Evolutionary conservation across 2,329 filamentous ascomycete species (phyloP), one percentile per base, ranked within the genome.

Genomic region (Pseudogymnoascus destructans): DNA sequence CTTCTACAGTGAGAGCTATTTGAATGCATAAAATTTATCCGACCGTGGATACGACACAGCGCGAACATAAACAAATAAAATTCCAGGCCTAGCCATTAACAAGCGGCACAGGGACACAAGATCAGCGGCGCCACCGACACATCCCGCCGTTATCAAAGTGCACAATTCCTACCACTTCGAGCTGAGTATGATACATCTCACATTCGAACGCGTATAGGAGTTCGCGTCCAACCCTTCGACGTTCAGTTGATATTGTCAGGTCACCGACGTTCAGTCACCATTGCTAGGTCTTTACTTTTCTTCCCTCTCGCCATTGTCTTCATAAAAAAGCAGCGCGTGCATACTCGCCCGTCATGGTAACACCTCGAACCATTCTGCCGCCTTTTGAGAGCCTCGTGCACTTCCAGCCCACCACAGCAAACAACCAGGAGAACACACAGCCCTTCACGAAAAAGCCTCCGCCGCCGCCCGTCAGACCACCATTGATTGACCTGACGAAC

Each of bases 91-190:
- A 8, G 46, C 46, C 46, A 52, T 52, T 52, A 52, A 52, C 46
- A 52, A 32, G n/a, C 25, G 8, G 9, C 25, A 52, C 8, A 52
- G 30, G 46, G 46, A 52, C 25, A 17, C 13, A 19, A 25, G 46
- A 52, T 52, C 46, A 52, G 46, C 46, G 46, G 15, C 46, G 46
- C 46, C 46, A 52, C 46, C 25, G 46, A 52, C 46, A 30, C 46
- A 15, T 52, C 46, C 3, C 17, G 46, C 46, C 15, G 46, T 52
- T 52, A 52, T 52, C 46, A 52, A 52, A 52, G n/a, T 52, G 46
- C 46, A 52, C 46, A 52, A 52, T 52, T 52, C 46, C 8, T 30
- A 30, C 25, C 46, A 52, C 5, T 52, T 52, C 9, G 6, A 13
- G 46, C n/a, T 30, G 46, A 32, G 46, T 30, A 32, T 52, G 46